Evolutionary conservation across 257 asterid genomes (phyloP), one percentile per base, ranked within the genome.

Genomic region (Capsicum rhomboideum): DNA sequence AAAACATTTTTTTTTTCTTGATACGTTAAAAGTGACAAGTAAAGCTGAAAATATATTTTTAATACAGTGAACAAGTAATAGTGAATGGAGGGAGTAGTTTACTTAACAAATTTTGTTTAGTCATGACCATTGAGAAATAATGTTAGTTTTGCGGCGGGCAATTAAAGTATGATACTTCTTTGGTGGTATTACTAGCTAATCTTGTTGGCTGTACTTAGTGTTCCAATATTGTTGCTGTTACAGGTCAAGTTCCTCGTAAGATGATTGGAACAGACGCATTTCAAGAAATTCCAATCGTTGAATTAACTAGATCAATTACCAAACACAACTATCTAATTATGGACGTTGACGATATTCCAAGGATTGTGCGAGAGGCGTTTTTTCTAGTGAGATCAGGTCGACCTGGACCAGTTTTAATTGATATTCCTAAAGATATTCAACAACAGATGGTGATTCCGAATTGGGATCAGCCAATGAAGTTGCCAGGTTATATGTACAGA

Each of bases 201-300:
- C 66, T 58, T 58, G 66, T 40, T 40, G 44, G 44, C 8, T 5
- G 44, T 6, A 6, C 5, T 40, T 40, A 40, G 7, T 40, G 8
- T 40, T 40, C 44, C 44, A 58, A 2, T 34, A 21, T 59, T 21
- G 71, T 13, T 64, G 10, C 11, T 29, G 14, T 13, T 71, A 95
- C 98, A 2, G 98, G 98, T 29, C 98, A 79, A 37, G 83, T 79
- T 34, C 97, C 98, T 6, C 90, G 96, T 67, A 85, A 91, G 66
- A 91, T 94, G 98, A 94, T 94, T 26, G 98, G 98, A 4, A 94
- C 97, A 0, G 97, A 94, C 56, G 97, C 98, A 6, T 94, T 94
- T 85, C 98, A 94, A 59, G 98, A 94, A 69, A 93, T 95, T 6
- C 95, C 97, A 0, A 93, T 94, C 26, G 95, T 94, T 1, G 97